Percentiles rank a stretch among this genome's conserved stretches.
These are phyloP conservation scores for Conoideocrella luteorostrata DNA, from an alignment of 2,329 filamentous ascomycete species.

Conservation along the genomic window DNA sequence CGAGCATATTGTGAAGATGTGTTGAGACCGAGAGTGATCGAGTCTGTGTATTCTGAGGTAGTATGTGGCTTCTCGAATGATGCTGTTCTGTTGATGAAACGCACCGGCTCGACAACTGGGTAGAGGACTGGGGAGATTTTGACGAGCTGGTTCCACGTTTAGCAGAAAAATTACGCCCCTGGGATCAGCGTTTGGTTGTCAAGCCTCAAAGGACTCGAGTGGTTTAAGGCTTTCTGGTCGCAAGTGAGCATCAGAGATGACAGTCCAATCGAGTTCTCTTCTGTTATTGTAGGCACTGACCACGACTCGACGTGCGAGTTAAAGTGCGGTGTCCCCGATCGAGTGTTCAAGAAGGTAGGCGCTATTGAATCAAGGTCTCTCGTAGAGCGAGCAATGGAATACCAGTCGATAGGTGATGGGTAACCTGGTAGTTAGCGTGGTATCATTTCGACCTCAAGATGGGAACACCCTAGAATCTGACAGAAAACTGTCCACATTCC, in stretches of 20 bases:
- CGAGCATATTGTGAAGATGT: conserved; percentile 16
- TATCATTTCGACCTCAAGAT: too few species aligned
- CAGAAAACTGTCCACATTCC: conserved; percentile 36
- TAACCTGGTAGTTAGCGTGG: too few species aligned
- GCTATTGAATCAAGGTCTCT: too few species aligned
- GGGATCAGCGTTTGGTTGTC: conserved; percentile 14
- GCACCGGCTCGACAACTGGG: conserved; percentile 10
- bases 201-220: conserved; percentile 18
- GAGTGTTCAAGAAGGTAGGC: conserved; percentile 14
- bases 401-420: too few species aligned
- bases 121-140: conserved; percentile 27
- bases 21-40: conserved; percentile 12
- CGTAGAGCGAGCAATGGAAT: too few species aligned
- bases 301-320: conserved; percentile 21
- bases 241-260: not conserved
- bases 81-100: conserved; percentile 22
- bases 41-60: conserved; percentile 18
- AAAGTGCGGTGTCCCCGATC: conserved; percentile 12
- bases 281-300: conserved; percentile 18
- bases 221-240: conserved; percentile 23
- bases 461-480: conserved; percentile 18
- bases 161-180: conserved; percentile 12
- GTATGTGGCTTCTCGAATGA: conserved; percentile 21
- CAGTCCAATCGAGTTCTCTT: conserved; percentile 16
- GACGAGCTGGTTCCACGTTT: conserved; percentile 21